Evolutionary conservation across 2,329 filamentous ascomycete species (phyloP).

Genomic region (Epichloe typhina): DNA sequence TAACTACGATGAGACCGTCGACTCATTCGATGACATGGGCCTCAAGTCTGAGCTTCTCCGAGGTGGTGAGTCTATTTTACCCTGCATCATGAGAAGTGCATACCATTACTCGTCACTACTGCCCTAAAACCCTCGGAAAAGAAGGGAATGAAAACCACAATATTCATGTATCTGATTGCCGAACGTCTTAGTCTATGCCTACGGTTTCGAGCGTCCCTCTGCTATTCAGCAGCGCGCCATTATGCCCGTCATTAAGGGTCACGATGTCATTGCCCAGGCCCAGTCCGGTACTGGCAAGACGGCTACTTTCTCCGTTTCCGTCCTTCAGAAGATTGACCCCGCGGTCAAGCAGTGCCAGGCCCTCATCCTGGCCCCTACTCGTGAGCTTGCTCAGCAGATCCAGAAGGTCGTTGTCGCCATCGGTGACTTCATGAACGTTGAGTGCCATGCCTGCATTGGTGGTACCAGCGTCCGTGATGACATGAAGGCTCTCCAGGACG

Average conservation of each 20-base stretch:
- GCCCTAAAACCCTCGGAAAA: too few species aligned
- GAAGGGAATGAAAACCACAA: background rate
- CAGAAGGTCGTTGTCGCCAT: slow-evolving; percentile 99
- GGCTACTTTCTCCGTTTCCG: slow-evolving; percentile 97
- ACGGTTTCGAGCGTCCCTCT: slow-evolving; percentile 99
- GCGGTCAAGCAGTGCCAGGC: slow-evolving; percentile 95
- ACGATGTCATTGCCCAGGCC: slow-evolving; percentile 98
- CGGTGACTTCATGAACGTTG: slow-evolving; percentile 98
- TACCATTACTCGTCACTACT: background rate
- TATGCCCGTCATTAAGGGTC: slow-evolving; percentile 99
- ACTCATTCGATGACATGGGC: slow-evolving; percentile 98
- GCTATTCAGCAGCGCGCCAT: slow-evolving; percentile 99
- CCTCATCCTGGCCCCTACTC: slow-evolving; percentile 91
- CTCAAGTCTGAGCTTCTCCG: slow-evolving; percentile 95
- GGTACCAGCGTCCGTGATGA: slow-evolving; percentile 96
- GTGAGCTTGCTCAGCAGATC: slow-evolving; percentile 97
- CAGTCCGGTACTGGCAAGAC: slow-evolving; percentile 99
- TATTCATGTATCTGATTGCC: background rate
- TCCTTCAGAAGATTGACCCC: slow-evolving; percentile 96
- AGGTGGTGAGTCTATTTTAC: slow-evolving; percentile 46
- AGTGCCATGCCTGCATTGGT: slow-evolving; percentile 98
- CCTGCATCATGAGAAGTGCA: background rate
- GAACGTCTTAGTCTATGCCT: slow-evolving; percentile 63
- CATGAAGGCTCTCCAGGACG: slow-evolving; percentile 94
- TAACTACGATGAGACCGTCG: slow-evolving; percentile 99